A percentile compares a stretch with the other conserved stretches of the same genome.
Conservation (phyloP, 1,139 yeast genomes). For the Geotrichum klebahnii region DNA sequence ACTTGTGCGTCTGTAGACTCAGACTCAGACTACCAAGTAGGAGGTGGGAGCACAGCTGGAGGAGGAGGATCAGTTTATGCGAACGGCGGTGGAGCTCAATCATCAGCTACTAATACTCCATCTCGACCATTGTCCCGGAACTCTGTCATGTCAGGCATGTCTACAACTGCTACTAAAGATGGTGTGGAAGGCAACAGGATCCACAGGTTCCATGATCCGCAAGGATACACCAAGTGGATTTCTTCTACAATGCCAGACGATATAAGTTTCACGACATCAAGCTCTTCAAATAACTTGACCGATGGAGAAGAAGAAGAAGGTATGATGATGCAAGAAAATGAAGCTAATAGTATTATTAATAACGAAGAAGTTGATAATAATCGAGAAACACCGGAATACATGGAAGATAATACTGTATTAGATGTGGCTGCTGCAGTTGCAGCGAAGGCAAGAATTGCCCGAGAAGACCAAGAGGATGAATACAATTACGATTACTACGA, state of each 20-base stretch:
- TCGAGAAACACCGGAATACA: neutral
- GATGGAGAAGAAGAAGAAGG: neutral
- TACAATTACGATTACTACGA: neutral
- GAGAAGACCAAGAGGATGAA: neutral
- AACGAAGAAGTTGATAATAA: too few relatives aligned
- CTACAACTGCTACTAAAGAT: constrained; percentile 69
- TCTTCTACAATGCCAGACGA: constrained; percentile 22
- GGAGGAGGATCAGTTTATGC: neutral
- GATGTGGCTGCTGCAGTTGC: neutral
- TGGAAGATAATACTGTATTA: neutral
- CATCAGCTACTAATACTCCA: constrained; percentile 22
- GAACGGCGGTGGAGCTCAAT: constrained; percentile 6
- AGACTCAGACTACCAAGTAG: constrained; percentile 34
- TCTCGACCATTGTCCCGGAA: constrained; percentile 58
- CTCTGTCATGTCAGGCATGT: constrained; percentile 60
- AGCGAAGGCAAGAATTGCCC: neutral
- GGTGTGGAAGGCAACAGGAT: constrained; percentile 63
- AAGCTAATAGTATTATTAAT: too few relatives aligned
- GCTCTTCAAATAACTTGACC: neutral
- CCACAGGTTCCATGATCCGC: constrained; percentile 45
- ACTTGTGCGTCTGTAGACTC: constrained; percentile 37
- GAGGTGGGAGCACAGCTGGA: neutral
- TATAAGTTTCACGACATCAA: neutral
- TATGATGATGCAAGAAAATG: neutral
- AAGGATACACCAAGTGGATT: constrained; percentile 32